Percentiles rank a stretch among this genome's conserved stretches.
phyloP scores from a whole-genome alignment of 345 rosid species.

The Cardamine occulta region DNA sequence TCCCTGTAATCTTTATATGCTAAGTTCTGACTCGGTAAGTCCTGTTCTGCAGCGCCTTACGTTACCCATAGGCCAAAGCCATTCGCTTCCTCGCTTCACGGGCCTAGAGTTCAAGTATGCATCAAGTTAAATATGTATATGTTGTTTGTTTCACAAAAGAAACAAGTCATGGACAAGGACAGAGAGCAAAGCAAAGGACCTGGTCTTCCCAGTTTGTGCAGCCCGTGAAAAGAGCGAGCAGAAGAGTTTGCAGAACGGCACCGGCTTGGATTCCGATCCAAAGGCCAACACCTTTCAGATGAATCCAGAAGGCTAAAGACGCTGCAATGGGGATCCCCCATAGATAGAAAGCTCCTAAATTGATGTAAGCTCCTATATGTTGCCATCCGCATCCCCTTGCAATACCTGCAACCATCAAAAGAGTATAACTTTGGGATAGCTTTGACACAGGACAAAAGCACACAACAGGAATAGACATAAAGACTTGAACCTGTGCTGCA shows the following conservation, averaged over 20 bases:
- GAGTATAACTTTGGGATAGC: conserved; percentile 14
- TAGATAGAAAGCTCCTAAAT: conserved; percentile 69
- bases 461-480: neutral
- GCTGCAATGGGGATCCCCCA: conserved; percentile 72
- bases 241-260: conserved; percentile 53
- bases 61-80: conserved; percentile 18
- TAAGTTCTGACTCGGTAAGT: neutral
- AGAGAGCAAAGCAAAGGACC: conserved; percentile 40
- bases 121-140: neutral
- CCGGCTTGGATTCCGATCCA: conserved; percentile 82
- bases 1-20: conserved; percentile 4
- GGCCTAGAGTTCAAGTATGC: conserved; percentile 29
- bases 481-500: neutral
- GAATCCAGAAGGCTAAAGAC: conserved; percentile 58
- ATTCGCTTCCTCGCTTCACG: conserved; percentile 37
- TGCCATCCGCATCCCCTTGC: conserved; percentile 96
- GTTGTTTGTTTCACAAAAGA: conserved; percentile 9
- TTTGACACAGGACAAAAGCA: conserved; percentile 4
- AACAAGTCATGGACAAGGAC: conserved; percentile 9
- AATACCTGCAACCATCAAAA: conserved; percentile 53
- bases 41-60: conserved; percentile 2
- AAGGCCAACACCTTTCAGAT: conserved; percentile 63
- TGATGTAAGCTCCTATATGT: conserved; percentile 73
- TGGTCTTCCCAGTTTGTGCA: conserved; percentile 69
- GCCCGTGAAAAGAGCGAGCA: conserved; percentile 57